These are phyloP conservation scores for Boletellus ananas DNA, from an alignment of 768 basidiomycete species.

Conservation along the genomic window DNA sequence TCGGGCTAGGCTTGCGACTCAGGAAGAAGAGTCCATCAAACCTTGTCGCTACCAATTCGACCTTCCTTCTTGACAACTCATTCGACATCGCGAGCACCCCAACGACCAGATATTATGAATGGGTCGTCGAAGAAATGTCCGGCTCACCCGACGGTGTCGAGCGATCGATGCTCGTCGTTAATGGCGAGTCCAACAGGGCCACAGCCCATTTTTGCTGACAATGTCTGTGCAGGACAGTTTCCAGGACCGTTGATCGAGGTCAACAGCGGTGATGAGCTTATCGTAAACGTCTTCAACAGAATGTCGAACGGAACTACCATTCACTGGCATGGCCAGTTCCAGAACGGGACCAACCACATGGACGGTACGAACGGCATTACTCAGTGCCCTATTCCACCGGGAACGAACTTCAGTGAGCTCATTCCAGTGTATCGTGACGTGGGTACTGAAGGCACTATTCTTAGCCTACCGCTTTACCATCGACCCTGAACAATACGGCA, in stretches of 20 bases:
- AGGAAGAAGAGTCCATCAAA: conserved; percentile 15
- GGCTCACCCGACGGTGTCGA: conserved; percentile 41
- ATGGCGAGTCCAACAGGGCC: conserved; percentile 28
- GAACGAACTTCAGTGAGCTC: conserved; percentile 36
- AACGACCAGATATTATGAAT: conserved; percentile 42
- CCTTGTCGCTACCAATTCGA: conserved; percentile 23
- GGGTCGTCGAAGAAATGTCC: conserved; percentile 37
- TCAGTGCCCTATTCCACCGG: conserved; percentile 53
- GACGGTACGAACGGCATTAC: conserved; percentile 47
- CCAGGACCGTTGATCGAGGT: conserved; percentile 34
- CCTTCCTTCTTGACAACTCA: conserved; percentile 26
- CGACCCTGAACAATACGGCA: conserved; percentile 39
- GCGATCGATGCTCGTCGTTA: conserved; percentile 45
- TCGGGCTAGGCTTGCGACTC: conserved; percentile 29
- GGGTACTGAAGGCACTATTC: neutral
- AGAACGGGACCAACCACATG: conserved; percentile 46
- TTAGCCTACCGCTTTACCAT: conserved; percentile 39
- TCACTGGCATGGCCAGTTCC: conserved; percentile 37
- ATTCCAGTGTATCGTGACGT: neutral
- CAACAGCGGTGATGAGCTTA: conserved; percentile 32
- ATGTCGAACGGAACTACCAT: conserved; percentile 31
- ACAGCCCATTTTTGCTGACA: neutral
- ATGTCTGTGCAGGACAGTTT: conserved; percentile 26
- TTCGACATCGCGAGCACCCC: conserved; percentile 29
- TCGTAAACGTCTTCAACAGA: conserved; percentile 35